Evolutionary conservation across 2,329 filamentous ascomycete species (phyloP).

Genomic region (Penicillium sp.): DNA sequence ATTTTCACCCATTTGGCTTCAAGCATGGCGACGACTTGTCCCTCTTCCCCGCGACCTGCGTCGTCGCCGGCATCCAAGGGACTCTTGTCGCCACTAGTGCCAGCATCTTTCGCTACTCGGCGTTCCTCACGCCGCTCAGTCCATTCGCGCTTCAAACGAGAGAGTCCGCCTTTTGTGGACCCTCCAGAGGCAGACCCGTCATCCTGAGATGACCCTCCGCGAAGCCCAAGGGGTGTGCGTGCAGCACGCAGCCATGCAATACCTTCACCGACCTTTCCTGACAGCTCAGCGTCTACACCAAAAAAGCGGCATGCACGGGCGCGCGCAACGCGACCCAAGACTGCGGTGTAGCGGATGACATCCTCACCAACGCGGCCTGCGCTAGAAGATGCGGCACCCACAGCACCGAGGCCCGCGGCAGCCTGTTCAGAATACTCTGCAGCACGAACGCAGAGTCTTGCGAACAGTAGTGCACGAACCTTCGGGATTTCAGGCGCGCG

Average conservation of each 20-base stretch:
- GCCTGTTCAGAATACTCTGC: slow-evolving; percentile 84
- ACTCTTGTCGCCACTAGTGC: slow-evolving; percentile 34
- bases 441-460: slow-evolving; percentile 81
- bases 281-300: slow-evolving; percentile 82
- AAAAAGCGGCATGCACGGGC: slow-evolving; percentile 90
- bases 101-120: slow-evolving; percentile 68
- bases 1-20: slow-evolving; percentile 87
- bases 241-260: slow-evolving; percentile 86
- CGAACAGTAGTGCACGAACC: slow-evolving; percentile 84
- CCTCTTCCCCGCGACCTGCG: slow-evolving; percentile 82
- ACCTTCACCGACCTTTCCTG: slow-evolving; percentile 77
- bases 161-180: slow-evolving; percentile 33
- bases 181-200: slow-evolving; percentile 2
- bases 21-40: slow-evolving; percentile 80
- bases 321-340: slow-evolving; percentile 72
- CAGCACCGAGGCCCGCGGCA: slow-evolving; percentile 50
- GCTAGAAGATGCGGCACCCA: slow-evolving; percentile 28
- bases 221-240: slow-evolving; percentile 71
- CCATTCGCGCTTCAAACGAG: slow-evolving; percentile 71
- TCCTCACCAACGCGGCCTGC: slow-evolving; percentile 58
- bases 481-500: slow-evolving; percentile 84
- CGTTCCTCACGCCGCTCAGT: slow-evolving; percentile 77
- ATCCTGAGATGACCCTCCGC: slow-evolving; percentile 32
- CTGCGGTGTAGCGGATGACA: slow-evolving; percentile 72
- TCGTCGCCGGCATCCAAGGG: slow-evolving; percentile 63